phyloP scores from a whole-genome alignment of 305 asterid genomes.

The Stenogyne calaminthoides region DNA sequence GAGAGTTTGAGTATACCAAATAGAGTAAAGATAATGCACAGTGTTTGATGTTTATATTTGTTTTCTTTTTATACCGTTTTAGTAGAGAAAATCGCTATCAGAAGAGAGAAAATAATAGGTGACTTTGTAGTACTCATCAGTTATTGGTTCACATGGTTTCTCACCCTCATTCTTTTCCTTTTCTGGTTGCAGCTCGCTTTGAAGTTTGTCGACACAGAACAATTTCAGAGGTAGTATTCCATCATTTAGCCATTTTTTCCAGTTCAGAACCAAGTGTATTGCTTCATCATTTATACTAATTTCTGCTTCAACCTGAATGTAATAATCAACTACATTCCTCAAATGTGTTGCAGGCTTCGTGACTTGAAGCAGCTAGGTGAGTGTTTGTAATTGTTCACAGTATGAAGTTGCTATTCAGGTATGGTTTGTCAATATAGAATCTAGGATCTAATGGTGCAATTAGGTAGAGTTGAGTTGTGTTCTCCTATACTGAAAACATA shows the following conservation, averaged over 20 bases:
- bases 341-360: constrained; percentile 68
- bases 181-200: constrained; percentile 61
- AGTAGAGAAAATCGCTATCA: not conserved
- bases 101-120: constrained; percentile 11
- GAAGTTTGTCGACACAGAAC: constrained; percentile 84
- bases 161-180: constrained; percentile 10
- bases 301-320: constrained; percentile 17
- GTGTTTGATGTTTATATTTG: not conserved
- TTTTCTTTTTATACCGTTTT: no score
- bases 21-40: not conserved
- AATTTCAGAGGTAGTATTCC: constrained; percentile 68
- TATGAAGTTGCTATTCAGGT: constrained; percentile 12
- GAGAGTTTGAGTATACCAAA: not conserved
- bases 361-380: constrained; percentile 95
- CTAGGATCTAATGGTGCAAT: constrained; percentile 19
- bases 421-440: not conserved
- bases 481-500: not conserved
- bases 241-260: constrained; percentile 5
- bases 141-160: constrained; percentile 16
- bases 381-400: constrained; percentile 30
- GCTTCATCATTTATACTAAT: constrained; percentile 14
- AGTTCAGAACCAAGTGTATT: not conserved
- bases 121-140: not conserved
- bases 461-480: not conserved
- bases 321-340: constrained; percentile 16